A percentile compares a stretch with the other conserved stretches of the same genome.
Conservation (phyloP, 2,329 filamentous ascomycete species). For the Exophiala viscosa region DNA sequence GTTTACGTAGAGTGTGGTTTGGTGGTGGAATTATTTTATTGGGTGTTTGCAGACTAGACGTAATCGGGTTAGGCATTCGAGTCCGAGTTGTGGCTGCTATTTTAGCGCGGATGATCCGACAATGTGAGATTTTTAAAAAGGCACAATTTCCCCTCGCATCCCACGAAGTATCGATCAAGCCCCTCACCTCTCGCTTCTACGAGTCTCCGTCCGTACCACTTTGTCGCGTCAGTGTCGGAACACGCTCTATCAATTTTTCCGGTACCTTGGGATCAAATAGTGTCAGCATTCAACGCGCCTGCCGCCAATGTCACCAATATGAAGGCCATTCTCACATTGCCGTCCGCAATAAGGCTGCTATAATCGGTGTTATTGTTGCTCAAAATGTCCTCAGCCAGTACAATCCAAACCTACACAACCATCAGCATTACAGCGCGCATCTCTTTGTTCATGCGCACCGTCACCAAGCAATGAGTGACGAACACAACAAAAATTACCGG, state of each 20-base stretch:
- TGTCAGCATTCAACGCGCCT: too few relatives aligned
- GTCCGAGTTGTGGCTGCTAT: not conserved
- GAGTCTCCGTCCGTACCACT: too few relatives aligned
- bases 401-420: not conserved
- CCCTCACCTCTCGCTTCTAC: too few relatives aligned
- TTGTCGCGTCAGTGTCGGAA: too few relatives aligned
- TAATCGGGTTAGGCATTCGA: not conserved
- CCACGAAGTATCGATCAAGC: too few relatives aligned
- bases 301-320: too few relatives aligned
- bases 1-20: too few relatives aligned
- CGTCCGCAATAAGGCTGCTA: not conserved
- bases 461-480: slow-evolving; percentile 26
- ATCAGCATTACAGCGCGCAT: not conserved
- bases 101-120: slow-evolving; percentile 2
- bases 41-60: too few relatives aligned
- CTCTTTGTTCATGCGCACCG: not conserved
- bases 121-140: not conserved
- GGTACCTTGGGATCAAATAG: too few relatives aligned
- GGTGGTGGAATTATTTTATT: too few relatives aligned
- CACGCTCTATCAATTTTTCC: too few relatives aligned
- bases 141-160: not conserved
- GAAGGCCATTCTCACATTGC: too few relatives aligned
- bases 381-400: not conserved
- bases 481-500: slow-evolving; percentile 35
- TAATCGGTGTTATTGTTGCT: not conserved